A percentile compares a stretch with the other conserved stretches of the same genome.
phyloP scores from a whole-genome alignment of 805 yeast genomes.

The Millerago galiae region DNA sequence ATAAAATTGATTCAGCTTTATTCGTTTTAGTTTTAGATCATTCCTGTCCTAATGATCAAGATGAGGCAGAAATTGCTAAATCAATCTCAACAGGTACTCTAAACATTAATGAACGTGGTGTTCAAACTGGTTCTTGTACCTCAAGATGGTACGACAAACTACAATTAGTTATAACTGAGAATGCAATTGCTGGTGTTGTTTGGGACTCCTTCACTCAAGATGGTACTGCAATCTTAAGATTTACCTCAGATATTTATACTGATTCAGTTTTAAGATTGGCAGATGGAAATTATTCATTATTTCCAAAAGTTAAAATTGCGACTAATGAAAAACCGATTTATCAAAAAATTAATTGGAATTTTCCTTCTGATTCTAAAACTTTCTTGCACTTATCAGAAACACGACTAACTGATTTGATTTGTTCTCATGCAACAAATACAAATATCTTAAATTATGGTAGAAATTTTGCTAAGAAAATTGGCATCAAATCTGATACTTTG shows the following conservation, averaged over 20 bases:
- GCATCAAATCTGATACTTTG: slow-evolving; percentile 82
- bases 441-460: slow-evolving; percentile 73
- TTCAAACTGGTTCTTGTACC: slow-evolving; percentile 88
- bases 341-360: slow-evolving; percentile 30
- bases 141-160: slow-evolving; percentile 89
- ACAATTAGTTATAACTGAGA: slow-evolving; percentile 76
- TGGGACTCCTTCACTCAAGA: slow-evolving; percentile 91
- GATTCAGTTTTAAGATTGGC: slow-evolving; percentile 86
- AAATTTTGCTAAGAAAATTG: slow-evolving; percentile 69
- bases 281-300: slow-evolving; percentile 46
- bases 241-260: slow-evolving; percentile 83
- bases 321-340: slow-evolving; percentile 14
- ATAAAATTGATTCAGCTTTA: slow-evolving; percentile 65
- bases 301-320: slow-evolving; percentile 28
- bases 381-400: slow-evolving; percentile 80
- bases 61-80: slow-evolving; percentile 29
- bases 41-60: slow-evolving; percentile 51
- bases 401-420: slow-evolving; percentile 74
- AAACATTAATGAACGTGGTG: slow-evolving; percentile 60
- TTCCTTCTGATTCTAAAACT: slow-evolving; percentile 31
- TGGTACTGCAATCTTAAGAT: slow-evolving; percentile 85
- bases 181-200: slow-evolving; percentile 84
- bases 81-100: slow-evolving; percentile 82
- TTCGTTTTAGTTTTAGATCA: slow-evolving; percentile 80
- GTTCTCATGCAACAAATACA: slow-evolving; percentile 73